Evolutionary conservation across 2,329 filamentous ascomycete species (phyloP).

Genomic region (Aspergillus sp.): DNA sequence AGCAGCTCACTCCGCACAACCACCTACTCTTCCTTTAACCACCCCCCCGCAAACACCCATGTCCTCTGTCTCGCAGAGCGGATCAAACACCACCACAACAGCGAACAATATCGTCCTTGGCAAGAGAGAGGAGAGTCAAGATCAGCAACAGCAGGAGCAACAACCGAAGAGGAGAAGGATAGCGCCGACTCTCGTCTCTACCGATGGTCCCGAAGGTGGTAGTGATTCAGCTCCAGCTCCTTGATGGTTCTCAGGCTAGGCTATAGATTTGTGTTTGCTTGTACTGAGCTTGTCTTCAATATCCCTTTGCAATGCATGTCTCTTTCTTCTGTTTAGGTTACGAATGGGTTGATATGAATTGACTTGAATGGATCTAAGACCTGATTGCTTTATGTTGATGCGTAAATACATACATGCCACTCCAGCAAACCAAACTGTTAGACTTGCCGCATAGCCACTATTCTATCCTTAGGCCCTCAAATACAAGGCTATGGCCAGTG

Average conservation of each 20-base stretch:
- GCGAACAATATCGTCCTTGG: constrained; percentile 41
- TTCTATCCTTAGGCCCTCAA: too few relatives aligned
- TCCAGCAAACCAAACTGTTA: too few relatives aligned
- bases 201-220: background rate
- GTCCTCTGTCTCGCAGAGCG: constrained; percentile 45
- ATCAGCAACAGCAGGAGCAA: constrained; percentile 35
- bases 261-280: background rate
- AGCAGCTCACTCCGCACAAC: constrained; percentile 57
- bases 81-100: constrained; percentile 43
- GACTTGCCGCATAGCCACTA: too few relatives aligned
- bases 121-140: constrained; percentile 41
- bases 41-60: constrained; percentile 86
- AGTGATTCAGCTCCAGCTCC: background rate
- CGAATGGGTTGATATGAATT: background rate
- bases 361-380: background rate
- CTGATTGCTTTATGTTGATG: too few relatives aligned
- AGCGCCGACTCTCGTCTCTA: constrained; percentile 57
- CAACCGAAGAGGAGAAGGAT: constrained; percentile 64
- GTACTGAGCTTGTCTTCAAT: background rate
- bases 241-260: too few relatives aligned
- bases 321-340: background rate
- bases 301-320: too few relatives aligned
- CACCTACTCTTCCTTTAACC: constrained; percentile 60
- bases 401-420: too few relatives aligned
- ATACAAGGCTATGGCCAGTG: too few relatives aligned